These are phyloP conservation scores for Hypoxylon sp. DNA, from an alignment of 2,329 filamentous ascomycete species.

Conservation along the genomic window DNA sequence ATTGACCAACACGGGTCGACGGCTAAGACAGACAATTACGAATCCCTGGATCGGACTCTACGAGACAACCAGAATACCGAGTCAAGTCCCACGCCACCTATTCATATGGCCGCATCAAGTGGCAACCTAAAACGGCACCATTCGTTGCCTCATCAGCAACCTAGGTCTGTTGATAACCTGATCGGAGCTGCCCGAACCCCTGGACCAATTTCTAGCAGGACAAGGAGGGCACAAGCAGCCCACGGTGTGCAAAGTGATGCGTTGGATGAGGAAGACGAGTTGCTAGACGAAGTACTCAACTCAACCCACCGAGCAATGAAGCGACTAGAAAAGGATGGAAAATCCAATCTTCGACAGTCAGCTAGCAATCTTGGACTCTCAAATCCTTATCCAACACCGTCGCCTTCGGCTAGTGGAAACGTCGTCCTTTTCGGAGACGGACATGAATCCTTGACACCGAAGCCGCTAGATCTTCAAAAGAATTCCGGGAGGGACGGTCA, in stretches of 20 bases:
- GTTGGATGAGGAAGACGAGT: conserved; percentile 95
- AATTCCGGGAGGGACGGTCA: conserved; percentile 62
- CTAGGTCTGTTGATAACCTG: conserved; percentile 75
- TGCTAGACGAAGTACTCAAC: conserved; percentile 88
- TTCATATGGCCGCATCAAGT: conserved; percentile 65
- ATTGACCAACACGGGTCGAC: conserved; percentile 71
- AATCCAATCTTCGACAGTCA: conserved; percentile 71
- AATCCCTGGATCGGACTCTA: conserved; percentile 72
- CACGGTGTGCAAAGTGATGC: conserved; percentile 91
- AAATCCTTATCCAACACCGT: conserved; percentile 75
- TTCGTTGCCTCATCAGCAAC: conserved; percentile 74
- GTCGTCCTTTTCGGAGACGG: conserved; percentile 79
- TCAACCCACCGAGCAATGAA: conserved; percentile 83
- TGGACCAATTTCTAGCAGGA: conserved; percentile 82
- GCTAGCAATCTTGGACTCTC: conserved; percentile 73
- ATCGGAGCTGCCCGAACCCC: conserved; percentile 67
- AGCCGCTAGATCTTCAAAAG: conserved; percentile 78
- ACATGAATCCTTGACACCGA: conserved; percentile 73
- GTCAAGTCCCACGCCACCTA: conserved; percentile 65
- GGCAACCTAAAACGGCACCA: conserved; percentile 75
- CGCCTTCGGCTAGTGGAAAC: conserved; percentile 87
- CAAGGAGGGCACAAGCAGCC: conserved; percentile 80
- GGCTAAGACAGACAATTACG: conserved; percentile 70
- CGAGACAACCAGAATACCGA: conserved; percentile 68
- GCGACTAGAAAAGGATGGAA: conserved; percentile 73